Base-by-base conservation (phyloP, 78 protist species). In the Chrysochromulina parva region DNA sequence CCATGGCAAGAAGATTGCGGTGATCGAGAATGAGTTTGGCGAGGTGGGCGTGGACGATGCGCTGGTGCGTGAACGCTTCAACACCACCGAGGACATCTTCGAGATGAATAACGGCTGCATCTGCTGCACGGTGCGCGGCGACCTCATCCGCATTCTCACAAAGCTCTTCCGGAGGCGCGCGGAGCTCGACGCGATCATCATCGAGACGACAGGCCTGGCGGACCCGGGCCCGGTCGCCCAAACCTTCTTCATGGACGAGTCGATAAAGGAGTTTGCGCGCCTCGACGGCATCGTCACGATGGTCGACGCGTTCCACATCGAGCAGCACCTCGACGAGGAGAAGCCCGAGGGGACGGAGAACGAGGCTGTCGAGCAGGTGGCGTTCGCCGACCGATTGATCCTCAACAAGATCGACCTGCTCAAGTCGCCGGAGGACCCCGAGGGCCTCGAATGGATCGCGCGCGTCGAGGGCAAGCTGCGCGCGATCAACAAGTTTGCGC, bases 1-100 rank as follows among this genome's bases (percentile, higher is more conserved):
- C 24, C 88, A 28, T 47, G 69, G n/a, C 28, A 19, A 38, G 67
- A 78, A 81, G 28, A 13, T 90, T 50, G 93, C 93, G 0, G 93
- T 91, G 60, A 91, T 91, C 47, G 90, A 91, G 53, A 91, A 91
- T 55, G 93, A 90, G 54, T 90, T 90, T 50, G 93, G 93, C 26
- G 93, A 90, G 88, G 38, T 38, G 38, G 38, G 38, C 38, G 78
- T 90, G 0, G 90, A 88, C 19, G 90, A 88, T 65, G 47, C 55
- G 53, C 71, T 89, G 22, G 59, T 89, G 38, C 38, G 38, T 38
- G 38, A 38, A 38, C 55, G 20, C 17, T n/a, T 50, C 65, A 69
- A 88, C 24, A 88, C 85, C n/a, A 50, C 57, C 38, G 78, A 65
- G 76, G 69, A 87, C 57, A 65, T 87, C 73, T 5, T 65, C 26